A percentile compares a stretch with the other conserved stretches of the same genome.
These are phyloP conservation scores for Ceratocystis huliohia DNA, from an alignment of 2,329 filamentous ascomycete species.

Conservation along the genomic window DNA sequence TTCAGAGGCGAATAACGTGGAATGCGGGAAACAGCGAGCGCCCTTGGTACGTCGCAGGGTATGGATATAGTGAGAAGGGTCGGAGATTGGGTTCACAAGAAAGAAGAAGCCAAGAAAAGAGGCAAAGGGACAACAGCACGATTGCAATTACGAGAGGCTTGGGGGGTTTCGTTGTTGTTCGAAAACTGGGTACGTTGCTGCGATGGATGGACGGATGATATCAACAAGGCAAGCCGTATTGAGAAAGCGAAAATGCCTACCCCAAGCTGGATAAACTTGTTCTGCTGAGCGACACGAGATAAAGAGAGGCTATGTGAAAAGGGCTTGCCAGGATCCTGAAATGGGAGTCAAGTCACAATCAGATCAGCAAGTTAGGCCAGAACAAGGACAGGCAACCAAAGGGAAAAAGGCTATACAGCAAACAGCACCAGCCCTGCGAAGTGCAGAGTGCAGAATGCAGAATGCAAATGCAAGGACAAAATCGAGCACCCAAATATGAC, in stretches of 20 bases:
- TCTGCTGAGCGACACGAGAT: neutral
- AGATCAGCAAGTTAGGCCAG: constrained; percentile 3
- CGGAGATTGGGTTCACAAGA: neutral
- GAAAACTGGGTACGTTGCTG: neutral
- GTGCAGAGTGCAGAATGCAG: neutral
- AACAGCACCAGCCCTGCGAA: neutral
- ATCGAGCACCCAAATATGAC: neutral
- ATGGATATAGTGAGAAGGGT: neutral
- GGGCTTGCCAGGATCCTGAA: neutral
- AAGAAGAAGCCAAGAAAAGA: neutral
- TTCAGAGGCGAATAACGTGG: constrained; percentile 9
- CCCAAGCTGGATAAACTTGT: neutral
- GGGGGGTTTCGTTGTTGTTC: neutral
- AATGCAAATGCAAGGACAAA: neutral
- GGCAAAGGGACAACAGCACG: neutral
- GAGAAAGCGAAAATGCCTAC: neutral
- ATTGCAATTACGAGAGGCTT: neutral
- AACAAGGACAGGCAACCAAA: neutral
- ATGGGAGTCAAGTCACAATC: constrained; percentile 2
- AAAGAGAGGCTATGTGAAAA: neutral
- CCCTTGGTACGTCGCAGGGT: neutral
- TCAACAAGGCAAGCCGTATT: neutral
- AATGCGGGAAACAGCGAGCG: neutral
- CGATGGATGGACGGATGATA: neutral
- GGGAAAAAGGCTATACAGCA: neutral